These are phyloP conservation scores for Hypomyces rosellus DNA, from an alignment of 2,329 filamentous ascomycete genomes.

Conservation along the genomic window DNA sequence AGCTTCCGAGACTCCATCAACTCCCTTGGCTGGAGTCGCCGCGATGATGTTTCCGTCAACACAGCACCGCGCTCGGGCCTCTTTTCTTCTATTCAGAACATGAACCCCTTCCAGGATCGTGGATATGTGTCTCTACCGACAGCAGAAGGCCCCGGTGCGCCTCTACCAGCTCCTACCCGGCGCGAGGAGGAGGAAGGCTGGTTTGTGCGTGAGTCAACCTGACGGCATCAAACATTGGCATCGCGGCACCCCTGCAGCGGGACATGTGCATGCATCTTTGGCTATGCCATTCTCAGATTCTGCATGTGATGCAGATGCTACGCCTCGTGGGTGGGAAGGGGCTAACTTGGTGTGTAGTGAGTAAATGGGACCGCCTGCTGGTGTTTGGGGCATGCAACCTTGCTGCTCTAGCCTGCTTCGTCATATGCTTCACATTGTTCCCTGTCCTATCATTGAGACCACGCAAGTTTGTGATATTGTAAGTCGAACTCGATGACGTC, in stretches of 20 bases:
- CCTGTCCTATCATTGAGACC: slow-evolving; percentile 74
- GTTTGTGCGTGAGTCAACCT: slow-evolving; percentile 76
- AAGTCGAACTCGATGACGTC: slow-evolving; percentile 45
- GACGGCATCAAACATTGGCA: slow-evolving; percentile 17
- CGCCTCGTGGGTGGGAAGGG: slow-evolving; percentile 34
- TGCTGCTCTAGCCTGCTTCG: slow-evolving; percentile 83
- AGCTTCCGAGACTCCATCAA: slow-evolving; percentile 93
- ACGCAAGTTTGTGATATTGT: slow-evolving; percentile 95
- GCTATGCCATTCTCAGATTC: slow-evolving; percentile 25
- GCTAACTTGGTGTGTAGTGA: slow-evolving; percentile 59
- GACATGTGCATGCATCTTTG: slow-evolving; percentile 39
- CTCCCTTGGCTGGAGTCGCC: slow-evolving; percentile 88
- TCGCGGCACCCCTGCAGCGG: slow-evolving; percentile 36
- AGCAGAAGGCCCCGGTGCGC: slow-evolving; percentile 73
- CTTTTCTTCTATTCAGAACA: slow-evolving; percentile 70
- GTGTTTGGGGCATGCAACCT: slow-evolving; percentile 89
- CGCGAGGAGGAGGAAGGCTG: slow-evolving; percentile 93
- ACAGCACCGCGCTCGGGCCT: slow-evolving; percentile 65
- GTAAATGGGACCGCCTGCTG: slow-evolving; percentile 91
- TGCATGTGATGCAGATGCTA: slow-evolving; percentile 37
- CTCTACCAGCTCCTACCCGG: slow-evolving; percentile 74
- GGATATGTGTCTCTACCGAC: slow-evolving; percentile 90
- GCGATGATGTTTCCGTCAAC: slow-evolving; percentile 72
- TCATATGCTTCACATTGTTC: slow-evolving; percentile 86
- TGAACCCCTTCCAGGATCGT: slow-evolving; percentile 81